A percentile compares a stretch with the other conserved stretches of the same genome.
phyloP scores from a whole-genome alignment of 345 rosid species.

The Punica granatum region DNA sequence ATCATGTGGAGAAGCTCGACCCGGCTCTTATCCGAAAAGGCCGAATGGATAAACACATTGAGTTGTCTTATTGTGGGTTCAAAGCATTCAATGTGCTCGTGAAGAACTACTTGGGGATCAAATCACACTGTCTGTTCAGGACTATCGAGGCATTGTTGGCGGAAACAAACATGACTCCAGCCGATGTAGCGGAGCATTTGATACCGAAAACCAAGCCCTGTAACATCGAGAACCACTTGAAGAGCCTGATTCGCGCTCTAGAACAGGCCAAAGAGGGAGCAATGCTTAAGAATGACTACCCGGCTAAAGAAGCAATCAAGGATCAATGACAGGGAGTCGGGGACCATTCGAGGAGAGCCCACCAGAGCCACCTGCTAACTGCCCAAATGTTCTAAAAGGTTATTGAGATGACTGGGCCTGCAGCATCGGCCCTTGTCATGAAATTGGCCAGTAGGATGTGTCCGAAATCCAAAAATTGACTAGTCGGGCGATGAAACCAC shows the following conservation, averaged over 20 bases:
- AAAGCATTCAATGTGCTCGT: constrained; percentile 30
- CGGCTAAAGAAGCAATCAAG: too few species aligned
- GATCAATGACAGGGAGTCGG: too few species aligned
- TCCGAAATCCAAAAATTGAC: too few species aligned
- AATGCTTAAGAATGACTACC: not conserved
- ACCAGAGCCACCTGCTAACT: too few species aligned
- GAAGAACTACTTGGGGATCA: constrained; percentile 22
- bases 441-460: too few species aligned
- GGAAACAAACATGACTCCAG: constrained; percentile 27
- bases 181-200: constrained; percentile 38
- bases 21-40: constrained; percentile 33
- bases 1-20: constrained; percentile 31
- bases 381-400: too few species aligned
- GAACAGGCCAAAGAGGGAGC: constrained; percentile 17
- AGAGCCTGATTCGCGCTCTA: constrained; percentile 21
- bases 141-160: constrained; percentile 13
- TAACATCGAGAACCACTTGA: constrained; percentile 11
- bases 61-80: constrained; percentile 25
- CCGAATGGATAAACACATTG: constrained; percentile 34
- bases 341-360: too few species aligned
- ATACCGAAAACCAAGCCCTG: constrained; percentile 17
- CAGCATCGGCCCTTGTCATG: too few species aligned
- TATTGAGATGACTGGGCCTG: too few species aligned
- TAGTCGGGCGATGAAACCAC: too few species aligned
- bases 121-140: constrained; percentile 13